These are phyloP conservation scores for Neonectria neomacrospora DNA, from an alignment of 2,329 filamentous ascomycete genomes.

Conservation along the genomic window DNA sequence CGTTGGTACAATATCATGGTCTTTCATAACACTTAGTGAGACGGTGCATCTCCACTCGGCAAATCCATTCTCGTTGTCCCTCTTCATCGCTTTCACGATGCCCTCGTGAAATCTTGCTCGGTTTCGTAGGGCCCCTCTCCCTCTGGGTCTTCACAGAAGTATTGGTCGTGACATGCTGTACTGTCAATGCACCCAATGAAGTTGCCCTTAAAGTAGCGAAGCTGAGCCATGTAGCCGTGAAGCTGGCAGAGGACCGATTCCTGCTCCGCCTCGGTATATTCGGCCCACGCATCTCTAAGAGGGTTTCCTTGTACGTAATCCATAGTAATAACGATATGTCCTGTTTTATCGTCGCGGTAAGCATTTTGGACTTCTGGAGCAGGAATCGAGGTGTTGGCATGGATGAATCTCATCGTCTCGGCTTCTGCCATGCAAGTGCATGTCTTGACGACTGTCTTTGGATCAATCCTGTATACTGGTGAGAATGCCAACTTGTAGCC, in stretches of 20 bases:
- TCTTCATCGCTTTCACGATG: slow-evolving; percentile 33
- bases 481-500: not conserved
- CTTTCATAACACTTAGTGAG: slow-evolving; percentile 30
- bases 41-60: slow-evolving; percentile 25
- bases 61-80: slow-evolving; percentile 12
- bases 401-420: slow-evolving; percentile 15
- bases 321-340: slow-evolving; percentile 33
- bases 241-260: slow-evolving; percentile 36
- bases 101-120: slow-evolving; percentile 34
- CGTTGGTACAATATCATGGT: slow-evolving; percentile 26
- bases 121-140: slow-evolving; percentile 31
- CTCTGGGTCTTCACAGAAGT: slow-evolving; percentile 26
- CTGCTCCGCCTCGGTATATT: slow-evolving; percentile 23
- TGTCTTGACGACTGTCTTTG: slow-evolving; percentile 1
- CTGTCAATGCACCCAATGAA: slow-evolving; percentile 36
- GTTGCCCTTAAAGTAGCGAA: slow-evolving; percentile 30
- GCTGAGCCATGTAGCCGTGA: slow-evolving; percentile 33
- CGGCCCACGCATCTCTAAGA: slow-evolving; percentile 30
- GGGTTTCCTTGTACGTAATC: slow-evolving; percentile 32
- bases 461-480: not conserved
- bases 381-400: slow-evolving; percentile 21
- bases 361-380: slow-evolving; percentile 26
- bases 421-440: slow-evolving; percentile 10
- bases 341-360: slow-evolving; percentile 22
- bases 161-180: slow-evolving; percentile 35